A percentile compares a stretch with the other conserved stretches of the same genome.
Conservation (phyloP, 2,329 filamentous ascomycete species). For the Claviceps pusilla region DNA sequence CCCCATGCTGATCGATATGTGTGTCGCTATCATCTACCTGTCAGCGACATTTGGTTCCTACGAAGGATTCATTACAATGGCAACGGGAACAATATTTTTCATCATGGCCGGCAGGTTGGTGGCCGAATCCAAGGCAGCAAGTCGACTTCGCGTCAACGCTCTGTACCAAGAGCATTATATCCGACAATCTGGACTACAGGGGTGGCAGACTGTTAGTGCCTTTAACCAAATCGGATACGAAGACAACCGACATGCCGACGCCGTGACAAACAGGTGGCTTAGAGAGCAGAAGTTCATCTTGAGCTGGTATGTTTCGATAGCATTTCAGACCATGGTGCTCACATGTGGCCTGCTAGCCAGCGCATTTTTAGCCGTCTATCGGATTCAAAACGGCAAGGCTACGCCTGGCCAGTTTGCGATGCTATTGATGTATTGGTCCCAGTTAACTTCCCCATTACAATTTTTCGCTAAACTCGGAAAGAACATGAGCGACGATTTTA, state of each 20-base stretch:
- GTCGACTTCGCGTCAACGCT: slow-evolving; percentile 35
- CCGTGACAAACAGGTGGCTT: slow-evolving; percentile 28
- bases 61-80: slow-evolving; percentile 46
- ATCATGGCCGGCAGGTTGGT: slow-evolving; percentile 39
- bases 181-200: slow-evolving; percentile 39
- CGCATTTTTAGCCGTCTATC: slow-evolving; percentile 45
- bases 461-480: slow-evolving; percentile 49
- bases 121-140: slow-evolving; percentile 31
- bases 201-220: slow-evolving; percentile 43
- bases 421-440: slow-evolving; percentile 59
- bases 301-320: slow-evolving; percentile 36
- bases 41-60: slow-evolving; percentile 44
- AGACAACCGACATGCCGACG: slow-evolving; percentile 36
- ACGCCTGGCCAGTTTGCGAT: slow-evolving; percentile 55
- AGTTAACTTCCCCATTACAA: slow-evolving; percentile 54
- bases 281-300: slow-evolving; percentile 23
- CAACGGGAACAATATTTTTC: slow-evolving; percentile 41
- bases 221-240: slow-evolving; percentile 46
- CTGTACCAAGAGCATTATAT: slow-evolving; percentile 41
- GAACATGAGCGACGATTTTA: slow-evolving; percentile 39
- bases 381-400: slow-evolving; percentile 46
- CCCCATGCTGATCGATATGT: slow-evolving; percentile 46
- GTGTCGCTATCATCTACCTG: slow-evolving; percentile 44
- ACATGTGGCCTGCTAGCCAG: slow-evolving; percentile 54
- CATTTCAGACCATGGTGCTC: slow-evolving; percentile 47